Evolutionary conservation across 2,329 filamentous ascomycete genomes (phyloP), one percentile per base, ranked within the genome.

Genomic region (Verticillium zaregamsianum): DNA sequence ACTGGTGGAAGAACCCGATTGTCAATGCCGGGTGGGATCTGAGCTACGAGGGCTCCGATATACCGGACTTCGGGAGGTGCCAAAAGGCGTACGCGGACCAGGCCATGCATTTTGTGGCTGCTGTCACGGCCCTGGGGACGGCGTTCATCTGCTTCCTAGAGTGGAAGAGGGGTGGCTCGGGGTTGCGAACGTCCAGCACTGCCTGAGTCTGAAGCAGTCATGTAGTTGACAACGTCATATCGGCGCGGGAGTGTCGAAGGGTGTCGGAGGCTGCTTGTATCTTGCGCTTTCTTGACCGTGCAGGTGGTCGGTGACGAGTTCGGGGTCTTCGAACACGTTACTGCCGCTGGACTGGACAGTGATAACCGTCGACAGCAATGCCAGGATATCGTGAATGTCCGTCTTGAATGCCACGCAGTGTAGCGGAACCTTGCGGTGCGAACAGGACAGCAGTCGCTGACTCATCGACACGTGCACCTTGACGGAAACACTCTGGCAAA

Each of bases 61-160:
- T 7, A 2, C 45, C 17, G 15, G 54, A 64, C 4, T 3, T 61
- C 1, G 32, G 25, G 25, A 63, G 39, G 8, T 65, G 64, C 45
- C 57, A 55, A 28, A 63, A 63, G 15, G 63, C 61, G 2, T 59
- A 25, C 0, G 63, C 64, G 17, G 52, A 60, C 3, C 63, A 66
- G 33, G 59, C 63, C 2, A 57, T 66, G 45, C 63, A 64, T 2
- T 64, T 66, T 5, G 63, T 63, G 31, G 60, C 63, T 4, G 56
- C 55, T 3, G 61, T 60, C 2, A 52, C 63, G 17, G 61, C 49
- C 2, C 12, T 64, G 9, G 52, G 54, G 0, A 66, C 63, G 15
- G 17, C 63, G n/a, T 17, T 39, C 12, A 56, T 66, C 9, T 35
- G 58, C 23, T 66, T 61, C 28, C 25, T 63, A 20, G 52, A 57